A percentile compares a stretch with the other conserved stretches of the same genome.
Conservation (phyloP, 257 asterid genomes). For the Eustoma russellianum region DNA sequence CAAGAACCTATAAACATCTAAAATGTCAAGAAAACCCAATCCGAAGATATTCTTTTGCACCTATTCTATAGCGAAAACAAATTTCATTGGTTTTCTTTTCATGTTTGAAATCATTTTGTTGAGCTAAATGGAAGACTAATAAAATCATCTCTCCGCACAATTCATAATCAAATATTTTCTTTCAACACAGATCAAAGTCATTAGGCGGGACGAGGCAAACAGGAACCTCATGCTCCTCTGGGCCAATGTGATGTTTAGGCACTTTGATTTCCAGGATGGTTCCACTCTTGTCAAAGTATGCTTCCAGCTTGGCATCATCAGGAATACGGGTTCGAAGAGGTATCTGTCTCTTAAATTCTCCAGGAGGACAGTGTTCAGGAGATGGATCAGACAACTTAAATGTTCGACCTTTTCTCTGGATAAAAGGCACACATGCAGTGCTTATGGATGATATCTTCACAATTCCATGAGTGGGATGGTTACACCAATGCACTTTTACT, state of each 20-base stretch:
- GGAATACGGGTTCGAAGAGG: conserved; percentile 70
- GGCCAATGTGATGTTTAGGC: conserved; percentile 52
- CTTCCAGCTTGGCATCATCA: conserved; percentile 66
- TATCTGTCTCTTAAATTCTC: conserved; percentile 65
- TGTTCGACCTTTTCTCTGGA: conserved; percentile 58
- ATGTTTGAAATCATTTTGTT: no score
- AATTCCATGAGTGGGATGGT: conserved; percentile 50
- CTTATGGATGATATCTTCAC: conserved; percentile 53
- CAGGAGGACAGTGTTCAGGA: conserved; percentile 72
- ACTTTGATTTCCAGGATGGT: conserved; percentile 61
- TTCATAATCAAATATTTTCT: no score
- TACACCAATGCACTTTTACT: conserved; percentile 75
- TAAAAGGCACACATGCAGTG: conserved; percentile 40
- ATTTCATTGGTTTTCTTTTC: no score
- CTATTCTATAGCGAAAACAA: no score
- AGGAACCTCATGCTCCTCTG: conserved; percentile 72
- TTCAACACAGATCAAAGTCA: background rate
- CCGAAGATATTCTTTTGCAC: no score
- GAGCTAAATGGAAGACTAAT: no score
- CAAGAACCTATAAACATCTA: no score
- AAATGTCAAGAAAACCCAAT: no score
- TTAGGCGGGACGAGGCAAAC: conserved; percentile 64
- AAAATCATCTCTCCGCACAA: no score
- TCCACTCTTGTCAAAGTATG: conserved; percentile 63
- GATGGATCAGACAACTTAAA: conserved; percentile 44